Base-by-base conservation (phyloP, 345 rosid species). In the Gossypium raimondii region DNA sequence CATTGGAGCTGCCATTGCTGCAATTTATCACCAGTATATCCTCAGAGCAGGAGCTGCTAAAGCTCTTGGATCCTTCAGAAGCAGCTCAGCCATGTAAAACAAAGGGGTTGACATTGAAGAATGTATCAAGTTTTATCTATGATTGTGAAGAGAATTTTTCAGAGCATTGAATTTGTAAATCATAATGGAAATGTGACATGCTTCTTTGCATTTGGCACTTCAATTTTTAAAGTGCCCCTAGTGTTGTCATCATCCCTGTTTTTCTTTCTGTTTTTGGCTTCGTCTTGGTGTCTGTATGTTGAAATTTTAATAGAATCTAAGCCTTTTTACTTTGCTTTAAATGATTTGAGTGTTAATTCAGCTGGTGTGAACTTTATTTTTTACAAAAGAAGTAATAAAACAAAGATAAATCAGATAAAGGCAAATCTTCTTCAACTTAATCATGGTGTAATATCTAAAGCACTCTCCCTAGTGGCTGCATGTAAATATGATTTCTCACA, bases 1-100 rank as follows among this genome's bases (percentile, higher is more conserved):
- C 82, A 45, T 82, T 47, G 93, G 93, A 57, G 90, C 93, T 58
- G 84, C 86, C 17, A 71, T 86, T 24, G 93, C 93, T 66, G 86
- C 90, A 68, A 56, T 87, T 75, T 89, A 87, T 68, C 87, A 89
- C 80, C 90, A 87, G 67, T 79, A 34, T 70, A 78, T 89, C 47
- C 75, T 89, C 22, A 82, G 91, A 44, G 93, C 90, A 57, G 82
- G 78, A 17, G 89, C 87, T 53, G 77, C 76, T 9, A 87, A 86
- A 79, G 87, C 89, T 38, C 82, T 85, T 4, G 87, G 81, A 45
- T 87, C 93, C 45, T 86, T 86, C 89, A 85, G 83, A 81, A 82
- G 91, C 85, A 82, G 84, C 57, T 78, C 87, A 11, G 73, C 74
- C 34, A 76, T 82, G 1, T 38, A 51, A 81, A 66, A 4, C 7